phyloP scores from a whole-genome alignment of 345 rosid species.

The Acer saccharum region DNA sequence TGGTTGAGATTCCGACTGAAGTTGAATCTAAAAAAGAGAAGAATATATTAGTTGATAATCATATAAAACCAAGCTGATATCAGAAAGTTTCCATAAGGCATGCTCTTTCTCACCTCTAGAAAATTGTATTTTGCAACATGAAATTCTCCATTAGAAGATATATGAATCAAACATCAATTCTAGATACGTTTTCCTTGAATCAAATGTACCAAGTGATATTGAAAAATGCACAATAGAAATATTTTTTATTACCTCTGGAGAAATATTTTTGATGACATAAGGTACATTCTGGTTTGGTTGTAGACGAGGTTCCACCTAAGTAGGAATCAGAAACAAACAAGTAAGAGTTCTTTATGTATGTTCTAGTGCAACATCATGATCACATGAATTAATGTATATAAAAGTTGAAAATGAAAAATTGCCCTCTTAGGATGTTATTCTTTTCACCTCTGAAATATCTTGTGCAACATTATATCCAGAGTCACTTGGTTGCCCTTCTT shows the following conservation, averaged over 20 bases:
- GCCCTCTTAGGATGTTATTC: not conserved
- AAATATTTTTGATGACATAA: too few relatives aligned
- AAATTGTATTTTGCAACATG: too few relatives aligned
- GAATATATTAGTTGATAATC: too few relatives aligned
- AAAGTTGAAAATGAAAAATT: not conserved
- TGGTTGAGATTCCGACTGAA: too few relatives aligned
- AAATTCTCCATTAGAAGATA: too few relatives aligned
- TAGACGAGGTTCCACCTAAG: not conserved
- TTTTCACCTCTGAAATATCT: not conserved
- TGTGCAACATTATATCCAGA: not conserved
- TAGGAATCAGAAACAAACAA: not conserved
- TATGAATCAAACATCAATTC: not conserved
- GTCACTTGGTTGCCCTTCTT: not conserved
- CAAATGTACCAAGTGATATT: too few relatives aligned
- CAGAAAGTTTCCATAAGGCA: not conserved
- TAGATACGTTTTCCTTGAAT: not conserved
- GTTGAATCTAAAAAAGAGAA: too few relatives aligned
- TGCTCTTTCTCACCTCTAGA: not conserved
- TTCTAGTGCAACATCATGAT: not conserved
- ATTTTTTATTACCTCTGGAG: too few relatives aligned
- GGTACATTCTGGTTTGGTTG: not conserved
- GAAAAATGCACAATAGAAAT: too few relatives aligned
- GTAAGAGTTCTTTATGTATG: not conserved
- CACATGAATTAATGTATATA: not conserved
- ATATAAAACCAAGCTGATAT: too few relatives aligned